Conservation (phyloP, 2,329 filamentous ascomycete species). For the Macrophomina phaseolina region DNA sequence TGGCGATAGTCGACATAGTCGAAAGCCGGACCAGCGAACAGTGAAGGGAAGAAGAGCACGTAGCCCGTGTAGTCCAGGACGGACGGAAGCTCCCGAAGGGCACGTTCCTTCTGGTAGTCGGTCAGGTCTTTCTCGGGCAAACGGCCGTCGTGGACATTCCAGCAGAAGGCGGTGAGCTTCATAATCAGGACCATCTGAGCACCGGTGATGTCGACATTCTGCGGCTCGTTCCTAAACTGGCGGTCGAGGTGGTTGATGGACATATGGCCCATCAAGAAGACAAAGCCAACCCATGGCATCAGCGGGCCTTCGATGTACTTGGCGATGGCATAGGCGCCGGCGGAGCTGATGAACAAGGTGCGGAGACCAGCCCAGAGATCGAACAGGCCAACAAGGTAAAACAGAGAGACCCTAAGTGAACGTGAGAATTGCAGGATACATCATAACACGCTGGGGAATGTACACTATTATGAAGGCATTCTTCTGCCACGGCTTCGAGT, state of each 20-base stretch:
- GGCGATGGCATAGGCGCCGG: constrained; percentile 81
- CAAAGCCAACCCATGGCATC: constrained; percentile 97
- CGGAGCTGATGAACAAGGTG: constrained; percentile 79
- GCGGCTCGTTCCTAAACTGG: constrained; percentile 71
- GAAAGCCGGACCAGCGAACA: constrained; percentile 90
- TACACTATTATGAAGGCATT: constrained; percentile 86
- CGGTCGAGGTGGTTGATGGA: constrained; percentile 86
- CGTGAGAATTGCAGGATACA: constrained; percentile 26
- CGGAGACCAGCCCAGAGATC: constrained; percentile 85
- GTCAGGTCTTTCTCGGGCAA: constrained; percentile 80
- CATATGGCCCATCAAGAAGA: constrained; percentile 95
- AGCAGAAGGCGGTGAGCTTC: constrained; percentile 96
- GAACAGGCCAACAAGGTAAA: constrained; percentile 93
- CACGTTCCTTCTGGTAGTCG: constrained; percentile 82
- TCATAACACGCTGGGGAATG: constrained; percentile 31
- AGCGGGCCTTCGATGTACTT: constrained; percentile 83
- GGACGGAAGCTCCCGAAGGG: constrained; percentile 74
- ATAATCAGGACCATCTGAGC: constrained; percentile 99
- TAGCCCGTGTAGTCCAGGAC: constrained; percentile 86
- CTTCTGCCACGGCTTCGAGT: constrained; percentile 80
- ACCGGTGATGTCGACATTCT: constrained; percentile 83
- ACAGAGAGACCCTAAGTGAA: constrained; percentile 70
- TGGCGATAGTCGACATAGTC: constrained; percentile 91
- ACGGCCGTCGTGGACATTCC: constrained; percentile 94
- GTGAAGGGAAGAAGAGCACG: constrained; percentile 90